Evolutionary conservation across 768 basidiomycete genomes (phyloP), one percentile per base, ranked within the genome.

Genomic region (Lactarius sp.): DNA sequence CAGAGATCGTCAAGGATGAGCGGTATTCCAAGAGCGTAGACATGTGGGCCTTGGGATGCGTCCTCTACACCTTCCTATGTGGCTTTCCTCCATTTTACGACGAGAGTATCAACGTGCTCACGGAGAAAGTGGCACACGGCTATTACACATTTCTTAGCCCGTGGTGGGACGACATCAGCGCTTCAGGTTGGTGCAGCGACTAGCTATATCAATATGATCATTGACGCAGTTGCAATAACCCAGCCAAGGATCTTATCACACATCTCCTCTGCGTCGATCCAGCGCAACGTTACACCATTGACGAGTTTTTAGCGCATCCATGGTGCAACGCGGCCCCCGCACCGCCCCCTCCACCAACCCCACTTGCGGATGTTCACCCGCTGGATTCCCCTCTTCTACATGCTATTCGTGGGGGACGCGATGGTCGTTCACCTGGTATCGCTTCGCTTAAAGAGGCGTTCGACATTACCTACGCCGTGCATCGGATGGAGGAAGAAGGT

Each of bases 31-130:
- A 94, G 76, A 93, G 90, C 70, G 96, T 98, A 59, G 97, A 99
- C 73, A 98, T 98, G 97, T 99, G 97, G 97, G 97, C 97, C 2
- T 78, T 99, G 42, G 97, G 97, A 46, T 99, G 97, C 74, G 97
- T 99, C n/a, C 81, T 99, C 1, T 99, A 99, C 77, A 99, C 97
- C 2, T 81, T 98, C 2, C 85, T 99, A 20, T 98, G 97, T 70
- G 97, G 97, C 57, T 97, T 98, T 75, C 91, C 90, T 52, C 97
- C 97, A 0, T 99, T 99, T 78, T 99, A 98, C 75, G 97, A 99
- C 68, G 97, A 99, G 75, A 95, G 92, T 71, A 99, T 99, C 77
- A 94, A 90, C 69, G 94, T 98, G 46, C 82, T 98, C 50, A 98
- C 97, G 0, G 96, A 98, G 75, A 99, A 99, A 75, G 97, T 99